Evolutionary conservation across 768 basidiomycete species (phyloP), one percentile per base, ranked within the genome.

Genomic region (Mrakia frigida): DNA sequence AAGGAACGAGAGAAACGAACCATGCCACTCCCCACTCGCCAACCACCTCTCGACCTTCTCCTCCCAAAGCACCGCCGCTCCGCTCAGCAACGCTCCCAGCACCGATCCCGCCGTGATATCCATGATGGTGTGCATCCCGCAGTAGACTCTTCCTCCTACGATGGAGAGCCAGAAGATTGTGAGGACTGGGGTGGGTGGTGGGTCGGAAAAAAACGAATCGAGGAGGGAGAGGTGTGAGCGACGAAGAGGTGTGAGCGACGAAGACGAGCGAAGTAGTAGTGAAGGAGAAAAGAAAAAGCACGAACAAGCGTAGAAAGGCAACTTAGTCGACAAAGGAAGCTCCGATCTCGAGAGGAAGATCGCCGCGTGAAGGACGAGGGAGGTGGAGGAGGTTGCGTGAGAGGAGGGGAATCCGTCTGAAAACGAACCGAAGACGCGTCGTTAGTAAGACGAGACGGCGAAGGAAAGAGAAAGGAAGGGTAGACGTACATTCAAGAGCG

Each of bases 381-480:
- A 95, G 87, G 73, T 89, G 88, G 82, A 97, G 96, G 11, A 70
- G 13, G 94, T 93, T 2, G 93, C 92, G 81, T 99, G 96, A 0
- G 95, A 97, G 0, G 94, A 96, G 0, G 94, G 95, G 81, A 98
- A 96, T 33, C 96, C 96, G 80, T 96, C 94, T 3, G 92, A 86
- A 80, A 92, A 91, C 0, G 85, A 87, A 21, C 91, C 90, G 71
- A 93, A 89, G 6, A 90, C 91, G 50, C 41, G 18, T 11, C 6
- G 56, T 70, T 46, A 31, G 50, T 71, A 75, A 0, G 77, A 67
- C 77, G 79, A 76, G 80, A 80, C 14, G 14, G 80, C 82, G 74
- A 81, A 83, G 81, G 31, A 80, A 80, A 80, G 53, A 37, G 11
- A 52, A 14, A 81, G 81, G 73, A 81, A 83, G 81, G 31, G 80